Conservation (phyloP, 768 basidiomycete genomes). For the Heimioporus sp. region DNA sequence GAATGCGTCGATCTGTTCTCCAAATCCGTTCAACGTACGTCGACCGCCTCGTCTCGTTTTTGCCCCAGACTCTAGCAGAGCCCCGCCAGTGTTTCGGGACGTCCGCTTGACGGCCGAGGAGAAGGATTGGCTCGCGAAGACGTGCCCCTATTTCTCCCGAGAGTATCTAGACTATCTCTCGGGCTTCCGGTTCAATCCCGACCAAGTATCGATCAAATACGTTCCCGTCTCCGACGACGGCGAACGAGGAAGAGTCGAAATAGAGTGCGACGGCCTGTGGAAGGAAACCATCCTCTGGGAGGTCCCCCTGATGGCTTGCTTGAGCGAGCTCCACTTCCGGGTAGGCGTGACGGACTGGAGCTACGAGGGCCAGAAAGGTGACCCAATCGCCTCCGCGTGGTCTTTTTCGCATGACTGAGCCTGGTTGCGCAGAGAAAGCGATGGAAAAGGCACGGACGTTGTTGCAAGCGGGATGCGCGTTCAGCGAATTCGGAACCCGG, state of each 20-base stretch:
- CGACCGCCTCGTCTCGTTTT: conserved; percentile 26
- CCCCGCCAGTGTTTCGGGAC: conserved; percentile 59
- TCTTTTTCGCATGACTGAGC: background rate
- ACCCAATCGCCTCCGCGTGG: conserved; percentile 2
- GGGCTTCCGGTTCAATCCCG: conserved; percentile 67
- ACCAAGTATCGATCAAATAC: conserved; percentile 60
- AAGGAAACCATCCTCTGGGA: conserved; percentile 90
- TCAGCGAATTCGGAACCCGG: conserved; percentile 89
- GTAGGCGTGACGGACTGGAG: conserved; percentile 78
- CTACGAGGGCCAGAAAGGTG: conserved; percentile 80
- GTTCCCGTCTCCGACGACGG: conserved; percentile 51
- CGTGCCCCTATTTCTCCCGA: conserved; percentile 72
- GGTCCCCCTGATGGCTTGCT: conserved; percentile 89
- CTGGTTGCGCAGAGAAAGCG: conserved; percentile 54
- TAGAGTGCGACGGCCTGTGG: conserved; percentile 75
- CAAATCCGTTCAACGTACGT: conserved; percentile 56
- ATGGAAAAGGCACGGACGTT: conserved; percentile 68
- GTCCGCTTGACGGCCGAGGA: conserved; percentile 62
- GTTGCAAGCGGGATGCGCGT: conserved; percentile 58
- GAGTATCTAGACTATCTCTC: conserved; percentile 78
- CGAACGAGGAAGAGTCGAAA: conserved; percentile 61
- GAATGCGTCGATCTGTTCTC: conserved; percentile 30
- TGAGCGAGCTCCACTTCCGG: conserved; percentile 88
- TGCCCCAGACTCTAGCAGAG: conserved; percentile 24
- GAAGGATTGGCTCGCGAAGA: conserved; percentile 56